Percentiles rank a stretch among this genome's conserved stretches.
These are phyloP conservation scores for Somion occarium DNA, from an alignment of 1,284 basidiomycete genomes.

Conservation along the genomic window DNA sequence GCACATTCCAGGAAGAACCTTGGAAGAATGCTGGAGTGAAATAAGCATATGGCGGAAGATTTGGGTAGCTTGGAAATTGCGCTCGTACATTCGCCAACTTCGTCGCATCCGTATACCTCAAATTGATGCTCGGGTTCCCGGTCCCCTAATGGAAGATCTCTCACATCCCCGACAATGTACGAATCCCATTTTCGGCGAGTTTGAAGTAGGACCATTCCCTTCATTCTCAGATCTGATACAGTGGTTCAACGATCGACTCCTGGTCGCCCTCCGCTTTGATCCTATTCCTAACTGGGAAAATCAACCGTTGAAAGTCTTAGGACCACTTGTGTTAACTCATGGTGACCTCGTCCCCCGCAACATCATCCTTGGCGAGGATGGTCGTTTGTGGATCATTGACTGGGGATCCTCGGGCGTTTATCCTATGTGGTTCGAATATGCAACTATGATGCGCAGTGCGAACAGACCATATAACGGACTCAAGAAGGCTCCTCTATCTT, in stretches of 20 bases:
- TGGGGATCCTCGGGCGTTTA: slow-evolving; percentile 26
- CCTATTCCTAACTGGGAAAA: background rate
- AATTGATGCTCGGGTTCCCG: background rate
- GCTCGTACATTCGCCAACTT: slow-evolving; percentile 20
- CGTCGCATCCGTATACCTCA: slow-evolving; percentile 1
- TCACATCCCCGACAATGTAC: slow-evolving; percentile 9
- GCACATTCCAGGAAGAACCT: slow-evolving; percentile 18
- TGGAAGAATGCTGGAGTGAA: slow-evolving; percentile 19
- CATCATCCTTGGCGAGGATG: slow-evolving; percentile 22
- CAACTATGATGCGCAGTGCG: slow-evolving; percentile 1
- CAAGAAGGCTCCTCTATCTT: background rate
- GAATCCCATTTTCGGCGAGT: slow-evolving; percentile 17
- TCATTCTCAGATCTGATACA: slow-evolving; percentile 20
- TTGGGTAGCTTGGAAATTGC: slow-evolving; percentile 23
- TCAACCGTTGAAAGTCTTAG: background rate
- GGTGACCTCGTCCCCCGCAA: slow-evolving; percentile 22
- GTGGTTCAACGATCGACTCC: slow-evolving; percentile 18
- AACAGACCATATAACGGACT: background rate
- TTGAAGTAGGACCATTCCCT: slow-evolving; percentile 20
- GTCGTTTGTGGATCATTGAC: slow-evolving; percentile 25
- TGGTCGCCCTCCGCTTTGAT: slow-evolving; percentile 2
- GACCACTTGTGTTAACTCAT: slow-evolving; percentile 17
- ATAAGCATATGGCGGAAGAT: slow-evolving; percentile 17
- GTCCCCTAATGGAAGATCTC: background rate
- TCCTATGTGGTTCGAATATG: slow-evolving; percentile 26